Base-by-base conservation (phyloP, 352 stramenopile genomes). In the Globisporangium takayamanum region DNA sequence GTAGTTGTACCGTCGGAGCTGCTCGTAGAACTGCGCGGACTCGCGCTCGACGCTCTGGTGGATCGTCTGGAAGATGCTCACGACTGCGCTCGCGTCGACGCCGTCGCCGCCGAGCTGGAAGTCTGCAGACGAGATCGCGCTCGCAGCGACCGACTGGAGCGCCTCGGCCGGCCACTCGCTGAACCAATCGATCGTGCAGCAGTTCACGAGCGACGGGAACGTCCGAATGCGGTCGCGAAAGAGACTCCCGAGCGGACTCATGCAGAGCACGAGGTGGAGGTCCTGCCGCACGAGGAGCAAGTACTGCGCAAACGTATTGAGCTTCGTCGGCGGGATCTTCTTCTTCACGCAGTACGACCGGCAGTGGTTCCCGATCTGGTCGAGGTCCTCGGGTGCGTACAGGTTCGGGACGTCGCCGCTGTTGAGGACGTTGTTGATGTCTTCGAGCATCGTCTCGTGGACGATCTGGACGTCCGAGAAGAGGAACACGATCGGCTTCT, bases 371-470 rank as follows among this genome's bases (percentile, higher is more conserved):
- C 84, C 91, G 68, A 98, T 98, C 45, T 81, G 70, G 49, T 98
- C 94, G 52, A 98, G 67, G 47, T 98, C 94, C 64, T 98, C 94
- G 0, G 82, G 60, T 0, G 71, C 87, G 57, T 98, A 98, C 55
- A 98, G 63, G 55, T 98, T 98, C 1, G 94, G 94, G 0, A 98
- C 87, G 50, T 98, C 93, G 18, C 94, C 94, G 25, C 88, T 97
- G 73, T 98, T 98, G 1, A 98, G 74, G 4, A 98, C 85, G 62
- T 89, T 96, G 71, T 98, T 98, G 56, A 98, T 92, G 64, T 98
- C 94, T 69, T 98, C 94, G 2, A 98, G 64, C 92, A 98, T 98
- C 11, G 87, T 85, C 60, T 98, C 94, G 50, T 97, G 76, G 5
- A 98, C 88, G 53, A 98, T 97, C 66, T 97, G 90, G 2, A 96